These are phyloP conservation scores for Sanguinoderma infundibulare DNA, from an alignment of 1,284 basidiomycete species.

Conservation along the genomic window DNA sequence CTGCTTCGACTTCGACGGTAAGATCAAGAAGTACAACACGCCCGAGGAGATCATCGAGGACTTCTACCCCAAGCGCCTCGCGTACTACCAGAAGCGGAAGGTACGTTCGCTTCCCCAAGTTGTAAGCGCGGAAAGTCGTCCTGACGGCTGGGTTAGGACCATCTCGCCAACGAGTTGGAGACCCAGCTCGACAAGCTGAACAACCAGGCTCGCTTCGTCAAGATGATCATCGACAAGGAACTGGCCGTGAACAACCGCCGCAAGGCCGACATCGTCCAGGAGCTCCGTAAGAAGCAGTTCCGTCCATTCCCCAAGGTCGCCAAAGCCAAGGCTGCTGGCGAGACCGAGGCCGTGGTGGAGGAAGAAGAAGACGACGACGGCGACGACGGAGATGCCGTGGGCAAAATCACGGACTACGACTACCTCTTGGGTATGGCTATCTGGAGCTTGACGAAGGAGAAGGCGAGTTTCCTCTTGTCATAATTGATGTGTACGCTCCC, in stretches of 20 bases:
- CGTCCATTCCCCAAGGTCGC: slow-evolving; percentile 84
- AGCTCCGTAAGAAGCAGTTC: slow-evolving; percentile 88
- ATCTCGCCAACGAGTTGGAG: slow-evolving; percentile 87
- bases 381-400: slow-evolving; percentile 33
- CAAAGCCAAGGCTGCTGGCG: slow-evolving; percentile 75
- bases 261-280: slow-evolving; percentile 84
- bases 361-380: slow-evolving; percentile 60
- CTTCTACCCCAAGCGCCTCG: slow-evolving; percentile 90
- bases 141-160: slow-evolving; percentile 58
- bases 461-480: slow-evolving; percentile 57
- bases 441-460: slow-evolving; percentile 94
- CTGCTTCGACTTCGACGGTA: slow-evolving; percentile 94
- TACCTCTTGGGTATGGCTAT: slow-evolving; percentile 97
- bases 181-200: slow-evolving; percentile 83
- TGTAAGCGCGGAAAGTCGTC: background rate
- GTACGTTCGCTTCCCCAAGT: slow-evolving; percentile 43
- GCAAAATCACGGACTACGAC: slow-evolving; percentile 77
- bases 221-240: slow-evolving; percentile 93
- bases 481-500: background rate
- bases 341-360: slow-evolving; percentile 69
- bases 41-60: slow-evolving; percentile 95
- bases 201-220: slow-evolving; percentile 97
- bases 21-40: slow-evolving; percentile 92
- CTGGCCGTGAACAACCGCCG: slow-evolving; percentile 94
- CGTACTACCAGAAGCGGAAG: slow-evolving; percentile 96